Percentiles rank a stretch among this genome's conserved stretches.
These are phyloP conservation scores for Coniochaeta sp. DNA, from an alignment of 2,329 filamentous ascomycete genomes.

Conservation along the genomic window DNA sequence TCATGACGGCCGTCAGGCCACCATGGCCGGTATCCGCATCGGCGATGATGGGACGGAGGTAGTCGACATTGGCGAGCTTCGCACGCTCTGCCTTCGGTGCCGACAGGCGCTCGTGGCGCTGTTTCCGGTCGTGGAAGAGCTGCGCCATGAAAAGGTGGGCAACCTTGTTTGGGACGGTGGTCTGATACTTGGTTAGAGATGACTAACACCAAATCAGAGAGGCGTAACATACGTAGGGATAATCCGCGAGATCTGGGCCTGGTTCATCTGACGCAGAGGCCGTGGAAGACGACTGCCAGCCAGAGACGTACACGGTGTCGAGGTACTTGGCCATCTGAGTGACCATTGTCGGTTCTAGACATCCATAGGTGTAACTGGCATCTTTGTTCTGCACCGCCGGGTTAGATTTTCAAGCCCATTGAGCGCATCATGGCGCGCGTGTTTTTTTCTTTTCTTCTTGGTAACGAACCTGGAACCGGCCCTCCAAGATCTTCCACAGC, in stretches of 20 bases:
- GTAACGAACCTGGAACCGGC: constrained; percentile 65
- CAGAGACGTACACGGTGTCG: constrained; percentile 97
- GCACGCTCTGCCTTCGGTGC: constrained; percentile 65
- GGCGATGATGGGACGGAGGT: constrained; percentile 89
- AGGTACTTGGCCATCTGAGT: constrained; percentile 99
- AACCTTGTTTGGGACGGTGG: constrained; percentile 97
- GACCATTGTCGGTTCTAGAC: constrained; percentile 95
- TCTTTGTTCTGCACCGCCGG: constrained; percentile 56
- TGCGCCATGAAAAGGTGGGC: constrained; percentile 96
- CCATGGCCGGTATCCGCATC: constrained; percentile 97
- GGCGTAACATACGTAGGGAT: constrained; percentile 65
- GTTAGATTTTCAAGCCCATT: background rate
- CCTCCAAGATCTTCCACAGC: constrained; percentile 84
- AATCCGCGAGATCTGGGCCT: constrained; percentile 94
- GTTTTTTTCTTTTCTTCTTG: too few species aligned
- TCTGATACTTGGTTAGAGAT: constrained; percentile 41
- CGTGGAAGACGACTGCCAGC: constrained; percentile 97
- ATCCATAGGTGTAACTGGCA: constrained; percentile 92
- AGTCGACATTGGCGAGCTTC: constrained; percentile 77
- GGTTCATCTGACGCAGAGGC: constrained; percentile 93
- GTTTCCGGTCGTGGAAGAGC: constrained; percentile 98
- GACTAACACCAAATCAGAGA: background rate
- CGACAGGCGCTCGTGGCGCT: constrained; percentile 86
- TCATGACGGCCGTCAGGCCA: constrained; percentile 98
- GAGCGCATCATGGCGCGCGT: constrained; percentile 18